Evolutionary conservation across 2,329 filamentous ascomycete species (phyloP), one percentile per base, ranked within the genome.

Genomic region (Blumeria graminis): DNA sequence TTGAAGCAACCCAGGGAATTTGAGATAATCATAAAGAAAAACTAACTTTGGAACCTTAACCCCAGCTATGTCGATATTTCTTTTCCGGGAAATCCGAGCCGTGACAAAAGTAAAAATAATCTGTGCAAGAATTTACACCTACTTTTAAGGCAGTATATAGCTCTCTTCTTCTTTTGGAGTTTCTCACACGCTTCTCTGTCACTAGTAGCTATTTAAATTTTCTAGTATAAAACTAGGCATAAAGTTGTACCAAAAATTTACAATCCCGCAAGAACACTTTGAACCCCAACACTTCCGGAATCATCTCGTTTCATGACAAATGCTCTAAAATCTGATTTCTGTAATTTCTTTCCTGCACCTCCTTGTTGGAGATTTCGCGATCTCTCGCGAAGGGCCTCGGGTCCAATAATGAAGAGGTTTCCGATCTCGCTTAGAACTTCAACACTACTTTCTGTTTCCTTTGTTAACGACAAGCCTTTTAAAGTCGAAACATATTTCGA

Each of bases 341-440:
- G 74, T 64, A 78, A 69, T 67, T 75, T 80, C 65, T 74, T 78
- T 28, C 73, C 72, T 35, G 65, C 64, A 16, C 63, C 70, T 38
- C 68, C 67, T 55, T 64, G 67, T 59, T 66, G 69, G 58, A 83
- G 68, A 58, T 77, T 79, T 57, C 82, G 72, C 56, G 81, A 76
- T 63, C 84, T 76, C 69, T 89, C 84, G 54, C 79, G 73, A 58
- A 89, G 70, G 38, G 84, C 84, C 68, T 89, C 84, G 10, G 82
- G 79, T 1, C 87, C 86, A 64, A 98, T 86, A 60, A 98, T 94
- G 67, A 98, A 98, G 56, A 98, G 71, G 65, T 89, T 95, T 10
- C 89, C 90, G 58, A 98, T 87, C 72, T 98, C 92, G 32, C 87
- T 82, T 58, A 98, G 71, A 50, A 94, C 78, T 71, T 98, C 90